Evolutionary conservation across 139 green algal genomes (phyloP).

Genomic region (Pedinophyceae sp.): DNA sequence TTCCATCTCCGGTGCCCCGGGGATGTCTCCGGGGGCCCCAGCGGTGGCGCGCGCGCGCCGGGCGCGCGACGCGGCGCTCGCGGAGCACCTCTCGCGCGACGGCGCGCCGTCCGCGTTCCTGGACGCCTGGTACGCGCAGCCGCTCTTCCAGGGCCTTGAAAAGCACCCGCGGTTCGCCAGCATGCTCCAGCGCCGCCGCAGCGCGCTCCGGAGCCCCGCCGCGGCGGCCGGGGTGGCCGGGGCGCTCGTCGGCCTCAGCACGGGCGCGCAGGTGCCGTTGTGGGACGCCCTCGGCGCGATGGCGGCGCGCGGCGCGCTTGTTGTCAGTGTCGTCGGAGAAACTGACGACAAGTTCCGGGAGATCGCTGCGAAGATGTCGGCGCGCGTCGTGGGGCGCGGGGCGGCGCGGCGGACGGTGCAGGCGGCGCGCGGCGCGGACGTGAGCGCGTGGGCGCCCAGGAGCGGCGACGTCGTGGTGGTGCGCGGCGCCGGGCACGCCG

Average conservation of each 20-base stretch:
- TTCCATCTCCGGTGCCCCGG: no score
- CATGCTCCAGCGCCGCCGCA: background rate
- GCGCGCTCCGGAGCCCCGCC: background rate
- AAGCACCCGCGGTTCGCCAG: constrained; percentile 14
- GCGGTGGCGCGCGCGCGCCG: constrained; percentile 17
- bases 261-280: constrained; percentile 26
- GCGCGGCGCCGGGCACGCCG: constrained; percentile 30
- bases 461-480: constrained; percentile 12
- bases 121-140: constrained; percentile 46
- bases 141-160: constrained; percentile 42
- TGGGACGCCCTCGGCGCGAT: constrained; percentile 14
- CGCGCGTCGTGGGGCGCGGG: background rate
- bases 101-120: constrained; percentile 34
- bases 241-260: constrained; percentile 30
- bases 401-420: no score
- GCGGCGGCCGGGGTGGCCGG: constrained; percentile 10
- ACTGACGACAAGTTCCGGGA: constrained; percentile 51
- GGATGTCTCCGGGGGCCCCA: constrained; percentile 18
- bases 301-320: constrained; percentile 15
- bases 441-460: background rate
- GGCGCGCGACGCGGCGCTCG: constrained; percentile 26
- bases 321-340: constrained; percentile 32
- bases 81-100: constrained; percentile 14
- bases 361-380: constrained; percentile 23
- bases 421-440: no score